Percentiles rank a stretch among this genome's conserved stretches.
These are phyloP conservation scores for Rhizopogon rudus DNA, from an alignment of 768 basidiomycete species.

Conservation along the genomic window DNA sequence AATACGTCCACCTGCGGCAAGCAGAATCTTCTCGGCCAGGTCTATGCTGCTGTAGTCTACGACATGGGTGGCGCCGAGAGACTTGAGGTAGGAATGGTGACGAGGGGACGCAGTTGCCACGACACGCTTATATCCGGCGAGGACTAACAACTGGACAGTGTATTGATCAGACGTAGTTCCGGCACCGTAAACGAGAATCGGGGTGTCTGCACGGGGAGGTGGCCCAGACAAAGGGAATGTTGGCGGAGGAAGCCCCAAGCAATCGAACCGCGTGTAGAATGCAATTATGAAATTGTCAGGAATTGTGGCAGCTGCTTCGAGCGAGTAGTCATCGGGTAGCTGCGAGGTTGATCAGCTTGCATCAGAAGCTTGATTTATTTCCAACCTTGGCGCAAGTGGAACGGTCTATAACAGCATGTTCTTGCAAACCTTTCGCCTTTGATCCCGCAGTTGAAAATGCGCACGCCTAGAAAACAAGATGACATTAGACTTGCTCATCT, in stretches of 20 bases:
- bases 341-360: slow-evolving; percentile 11
- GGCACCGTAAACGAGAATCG: slow-evolving; percentile 43
- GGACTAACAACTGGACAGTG: slow-evolving; percentile 33
- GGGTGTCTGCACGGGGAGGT: slow-evolving; percentile 25
- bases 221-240: slow-evolving; percentile 24
- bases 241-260: slow-evolving; percentile 30
- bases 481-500: neutral
- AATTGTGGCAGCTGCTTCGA: slow-evolving; percentile 35
- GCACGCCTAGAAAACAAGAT: slow-evolving; percentile 12
- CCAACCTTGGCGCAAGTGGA: slow-evolving; percentile 34
- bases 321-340: slow-evolving; percentile 35
- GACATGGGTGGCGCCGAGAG: slow-evolving; percentile 34
- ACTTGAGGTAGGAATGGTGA: slow-evolving; percentile 33
- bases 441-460: slow-evolving; percentile 24
- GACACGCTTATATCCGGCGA: slow-evolving; percentile 38
- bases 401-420: slow-evolving; percentile 28
- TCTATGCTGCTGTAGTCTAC: slow-evolving; percentile 37
- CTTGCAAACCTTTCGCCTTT: slow-evolving; percentile 31
- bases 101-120: slow-evolving; percentile 37
- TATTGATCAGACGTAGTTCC: slow-evolving; percentile 37
- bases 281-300: slow-evolving; percentile 40
- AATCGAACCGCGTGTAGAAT: slow-evolving; percentile 35
- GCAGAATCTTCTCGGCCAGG: slow-evolving; percentile 30
- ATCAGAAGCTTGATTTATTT: neutral
- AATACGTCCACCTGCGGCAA: slow-evolving; percentile 28